phyloP scores from a whole-genome alignment of 768 basidiomycete species.

The Phlebiopsis flavidoalba region DNA sequence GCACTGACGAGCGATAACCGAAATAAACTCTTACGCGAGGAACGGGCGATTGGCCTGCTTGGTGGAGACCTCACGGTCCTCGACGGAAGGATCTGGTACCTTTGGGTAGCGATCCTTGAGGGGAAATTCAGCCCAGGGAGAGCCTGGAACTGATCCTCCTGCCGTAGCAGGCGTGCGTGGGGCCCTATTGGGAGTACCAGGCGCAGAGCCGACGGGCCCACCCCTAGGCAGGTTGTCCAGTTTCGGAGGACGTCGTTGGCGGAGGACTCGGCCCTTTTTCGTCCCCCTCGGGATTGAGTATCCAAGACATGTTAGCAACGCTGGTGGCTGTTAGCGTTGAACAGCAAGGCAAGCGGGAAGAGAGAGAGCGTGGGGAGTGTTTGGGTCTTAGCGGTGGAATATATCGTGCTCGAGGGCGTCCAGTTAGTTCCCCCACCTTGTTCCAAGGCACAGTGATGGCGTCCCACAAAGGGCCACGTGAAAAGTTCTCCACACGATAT shows the following conservation, averaged over 20 bases:
- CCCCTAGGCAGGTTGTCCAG: conserved; percentile 12
- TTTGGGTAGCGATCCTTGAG: conserved; percentile 37
- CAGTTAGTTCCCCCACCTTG: conserved; percentile 2
- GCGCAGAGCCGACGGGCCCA: background rate
- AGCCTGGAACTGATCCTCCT: conserved; percentile 14
- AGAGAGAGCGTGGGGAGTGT: background rate
- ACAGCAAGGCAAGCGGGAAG: background rate
- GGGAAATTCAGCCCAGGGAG: conserved; percentile 24
- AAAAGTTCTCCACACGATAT: background rate
- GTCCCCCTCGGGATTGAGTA: conserved; percentile 39
- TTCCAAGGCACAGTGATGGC: conserved; percentile 1
- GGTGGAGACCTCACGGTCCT: conserved; percentile 66
- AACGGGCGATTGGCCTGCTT: conserved; percentile 86
- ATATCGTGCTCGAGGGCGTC: background rate
- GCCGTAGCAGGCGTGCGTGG: conserved; percentile 7
- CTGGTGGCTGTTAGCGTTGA: background rate
- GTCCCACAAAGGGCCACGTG: background rate
- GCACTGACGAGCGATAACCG: background rate
- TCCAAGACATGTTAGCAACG: conserved; percentile 53
- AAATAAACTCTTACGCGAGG: conserved; percentile 54
- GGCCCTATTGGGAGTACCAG: conserved; percentile 13
- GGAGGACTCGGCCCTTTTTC: conserved; percentile 6
- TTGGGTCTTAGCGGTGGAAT: conserved; percentile 1
- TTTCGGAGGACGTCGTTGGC: conserved; percentile 17
- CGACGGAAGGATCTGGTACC: conserved; percentile 58